Evolutionary conservation across 306 rosid species (phyloP), one percentile per base, ranked within the genome.

Genomic region (Delonix regia): DNA sequence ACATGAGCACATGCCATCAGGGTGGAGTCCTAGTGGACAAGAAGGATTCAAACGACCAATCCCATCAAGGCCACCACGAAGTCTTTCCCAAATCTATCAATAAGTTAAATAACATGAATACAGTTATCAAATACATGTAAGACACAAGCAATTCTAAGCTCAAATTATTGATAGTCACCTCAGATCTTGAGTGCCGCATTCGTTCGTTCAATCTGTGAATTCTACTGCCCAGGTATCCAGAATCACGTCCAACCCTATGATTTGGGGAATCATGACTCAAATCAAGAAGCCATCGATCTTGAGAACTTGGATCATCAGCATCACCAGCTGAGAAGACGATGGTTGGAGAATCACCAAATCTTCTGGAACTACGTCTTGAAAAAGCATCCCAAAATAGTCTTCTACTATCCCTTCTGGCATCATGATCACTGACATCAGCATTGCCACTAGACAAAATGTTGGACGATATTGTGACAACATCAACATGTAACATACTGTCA

Each of bases 231-330:
- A 73, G 55, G 80, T 81, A 78, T 79, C 94, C 89, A 82, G 92
- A 83, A 72, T 89, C 84, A 78, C 75, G 74, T 69, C 91, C 86
- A 77, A 74, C 69, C 41, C 88, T 86, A 64, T 92, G 91, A 88
- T 84, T 89, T 73, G 87, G 77, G 80, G 85, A 86, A 75, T 88
- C 93, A 73, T 92, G 87, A 82, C 93, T 87, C 84, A 95, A 84
- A 87, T 94, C 97, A 84, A 95, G 92, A 67, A 92, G 92, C 99
- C 99, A 95, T 74, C 85, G 85, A 81, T 95, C 98, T 72, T 82
- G 93, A 81, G 91, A 90, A 80, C 92, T 91, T 59, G 83, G 66
- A 74, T 85, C 90, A 80, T 89, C 92, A 11, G 84, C 45, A 57
- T 86, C 97, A 79, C 90, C 90, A 27, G 89, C 68, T 49, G 97